These are phyloP conservation scores for Eucalyptus tenuipes DNA, from an alignment of 345 rosid species.

Conservation along the genomic window DNA sequence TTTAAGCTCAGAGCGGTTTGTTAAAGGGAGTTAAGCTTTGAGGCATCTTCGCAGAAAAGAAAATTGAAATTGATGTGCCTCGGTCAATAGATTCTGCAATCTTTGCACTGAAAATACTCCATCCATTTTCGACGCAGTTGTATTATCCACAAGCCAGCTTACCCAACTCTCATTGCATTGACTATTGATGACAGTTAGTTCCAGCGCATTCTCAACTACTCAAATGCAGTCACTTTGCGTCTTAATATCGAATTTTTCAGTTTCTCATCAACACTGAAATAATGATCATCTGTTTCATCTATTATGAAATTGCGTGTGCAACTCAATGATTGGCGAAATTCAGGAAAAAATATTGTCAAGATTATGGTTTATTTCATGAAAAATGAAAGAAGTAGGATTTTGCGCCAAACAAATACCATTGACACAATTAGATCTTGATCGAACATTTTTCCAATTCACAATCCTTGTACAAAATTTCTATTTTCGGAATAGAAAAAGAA, in stretches of 20 bases:
- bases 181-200: neutral
- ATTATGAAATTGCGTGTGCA: neutral
- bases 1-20: neutral
- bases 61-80: neutral
- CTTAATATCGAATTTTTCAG: neutral
- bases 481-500: too few species aligned
- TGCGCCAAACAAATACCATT: neutral
- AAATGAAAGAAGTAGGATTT: neutral
- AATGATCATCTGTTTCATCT: neutral
- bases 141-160: neutral
- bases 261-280: too few species aligned
- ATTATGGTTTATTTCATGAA: neutral
- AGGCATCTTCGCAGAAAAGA: neutral
- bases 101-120: too few species aligned
- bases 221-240: too few species aligned
- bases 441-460: neutral
- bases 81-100: neutral
- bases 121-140: neutral
- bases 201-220: neutral
- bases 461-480: too few species aligned
- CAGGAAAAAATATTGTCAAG: neutral
- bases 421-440: neutral
- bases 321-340: neutral
- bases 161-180: neutral
- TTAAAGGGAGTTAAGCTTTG: neutral